Conservation (phyloP, 345 rosid species). For the Gynandropsis gynandra region DNA sequence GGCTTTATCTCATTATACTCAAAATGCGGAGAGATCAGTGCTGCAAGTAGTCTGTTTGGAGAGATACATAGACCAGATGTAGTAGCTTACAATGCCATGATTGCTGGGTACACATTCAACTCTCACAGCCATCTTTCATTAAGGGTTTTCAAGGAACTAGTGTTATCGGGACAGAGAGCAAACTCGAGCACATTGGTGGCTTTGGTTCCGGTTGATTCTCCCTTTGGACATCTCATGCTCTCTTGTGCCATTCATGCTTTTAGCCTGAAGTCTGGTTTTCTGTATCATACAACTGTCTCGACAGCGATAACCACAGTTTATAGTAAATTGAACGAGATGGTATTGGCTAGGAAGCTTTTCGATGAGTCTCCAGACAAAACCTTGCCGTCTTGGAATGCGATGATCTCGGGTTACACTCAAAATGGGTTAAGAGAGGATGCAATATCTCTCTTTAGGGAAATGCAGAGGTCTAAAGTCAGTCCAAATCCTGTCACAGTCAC, state of each 20-base stretch:
- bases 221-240: slow-evolving; percentile 52
- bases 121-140: slow-evolving; percentile 43
- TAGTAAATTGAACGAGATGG: slow-evolving; percentile 53
- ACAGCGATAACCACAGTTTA: slow-evolving; percentile 62
- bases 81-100: slow-evolving; percentile 73
- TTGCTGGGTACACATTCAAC: slow-evolving; percentile 57
- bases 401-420: slow-evolving; percentile 77
- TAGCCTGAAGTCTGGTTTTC: slow-evolving; percentile 38
- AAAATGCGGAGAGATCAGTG: slow-evolving; percentile 44
- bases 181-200: slow-evolving; percentile 61
- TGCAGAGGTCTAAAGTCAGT: slow-evolving; percentile 43
- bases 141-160: slow-evolving; percentile 42
- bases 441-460: slow-evolving; percentile 53
- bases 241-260: slow-evolving; percentile 48
- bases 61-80: slow-evolving; percentile 50
- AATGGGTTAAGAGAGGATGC: slow-evolving; percentile 63
- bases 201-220: slow-evolving; percentile 47
- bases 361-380: slow-evolving; percentile 49
- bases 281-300: slow-evolving; percentile 45
- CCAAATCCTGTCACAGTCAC: slow-evolving; percentile 65
- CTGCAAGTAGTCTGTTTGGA: slow-evolving; percentile 38
- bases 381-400: slow-evolving; percentile 80
- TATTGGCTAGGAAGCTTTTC: slow-evolving; percentile 44
- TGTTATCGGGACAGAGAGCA: slow-evolving; percentile 38
- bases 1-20: slow-evolving; percentile 59